phyloP scores from a whole-genome alignment of 2,329 filamentous ascomycete genomes.

The Alternaria tenuissima region DNA sequence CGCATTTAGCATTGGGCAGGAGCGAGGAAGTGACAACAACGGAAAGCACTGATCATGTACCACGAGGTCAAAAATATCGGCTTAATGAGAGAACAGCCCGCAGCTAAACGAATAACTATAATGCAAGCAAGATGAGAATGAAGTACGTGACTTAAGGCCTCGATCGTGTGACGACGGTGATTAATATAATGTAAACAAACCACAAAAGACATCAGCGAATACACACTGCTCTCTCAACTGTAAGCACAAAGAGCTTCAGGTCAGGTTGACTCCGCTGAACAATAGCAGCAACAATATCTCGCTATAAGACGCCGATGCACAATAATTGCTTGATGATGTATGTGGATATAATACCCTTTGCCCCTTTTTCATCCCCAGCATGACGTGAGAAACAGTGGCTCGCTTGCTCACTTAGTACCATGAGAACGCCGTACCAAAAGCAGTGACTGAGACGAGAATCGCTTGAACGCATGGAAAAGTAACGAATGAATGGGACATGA shows the following conservation, averaged over 20 bases:
- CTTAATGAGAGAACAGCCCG: not conserved
- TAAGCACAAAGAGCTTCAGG: not conserved
- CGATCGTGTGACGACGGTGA: not conserved
- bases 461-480: constrained; percentile 42
- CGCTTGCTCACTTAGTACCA: constrained; percentile 4
- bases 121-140: not conserved
- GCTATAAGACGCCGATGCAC: not conserved
- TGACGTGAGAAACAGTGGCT: not conserved
- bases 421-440: constrained; percentile 20
- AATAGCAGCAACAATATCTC: not conserved
- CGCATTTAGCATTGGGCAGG: constrained; percentile 2
- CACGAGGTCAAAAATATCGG: not conserved
- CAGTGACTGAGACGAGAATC: constrained; percentile 24
- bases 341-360: not conserved
- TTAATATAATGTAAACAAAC: not conserved
- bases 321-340: not conserved
- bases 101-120: not conserved
- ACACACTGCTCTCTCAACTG: not conserved
- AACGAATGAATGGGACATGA: constrained; percentile 9
- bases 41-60: not conserved
- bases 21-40: not conserved
- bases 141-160: not conserved
- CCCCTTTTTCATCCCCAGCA: constrained; percentile 10
- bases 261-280: not conserved
- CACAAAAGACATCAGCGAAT: not conserved